Evolutionary conservation across 2,329 filamentous ascomycete genomes (phyloP).

Genomic region (Biscogniauxia mediterranea): DNA sequence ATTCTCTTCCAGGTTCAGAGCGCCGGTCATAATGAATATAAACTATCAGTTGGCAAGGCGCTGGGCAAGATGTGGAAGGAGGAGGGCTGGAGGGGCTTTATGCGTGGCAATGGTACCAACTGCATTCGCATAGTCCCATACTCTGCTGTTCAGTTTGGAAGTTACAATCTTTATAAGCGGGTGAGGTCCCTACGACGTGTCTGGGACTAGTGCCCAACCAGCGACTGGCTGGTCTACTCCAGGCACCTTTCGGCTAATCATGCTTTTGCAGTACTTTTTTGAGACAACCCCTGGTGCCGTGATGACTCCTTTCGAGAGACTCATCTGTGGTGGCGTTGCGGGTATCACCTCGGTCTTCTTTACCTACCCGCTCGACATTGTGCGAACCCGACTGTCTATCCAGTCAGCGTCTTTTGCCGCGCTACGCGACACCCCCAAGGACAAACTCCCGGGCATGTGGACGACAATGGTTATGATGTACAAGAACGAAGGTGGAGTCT

Average conservation of each 20-base stretch:
- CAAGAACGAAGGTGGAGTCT: conserved; percentile 79
- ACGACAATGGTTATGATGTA: conserved; percentile 81
- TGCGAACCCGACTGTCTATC: conserved; percentile 92
- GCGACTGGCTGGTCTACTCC: neutral
- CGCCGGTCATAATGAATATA: conserved; percentile 86
- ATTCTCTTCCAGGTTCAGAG: conserved; percentile 98
- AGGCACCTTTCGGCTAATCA: conserved; percentile 7
- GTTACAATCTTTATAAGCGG: conserved; percentile 95
- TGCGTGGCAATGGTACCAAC: conserved; percentile 97
- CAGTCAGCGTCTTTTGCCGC: conserved; percentile 93
- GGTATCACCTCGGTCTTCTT: conserved; percentile 93
- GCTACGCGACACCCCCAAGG: conserved; percentile 59
- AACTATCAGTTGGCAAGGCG: conserved; percentile 84
- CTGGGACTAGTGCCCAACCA: neutral
- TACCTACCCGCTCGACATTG: conserved; percentile 97
- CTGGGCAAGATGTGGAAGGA: conserved; percentile 94
- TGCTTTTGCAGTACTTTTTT: conserved; percentile 61
- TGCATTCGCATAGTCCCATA: conserved; percentile 98
- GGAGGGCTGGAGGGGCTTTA: conserved; percentile 95
- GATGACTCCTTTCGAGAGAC: conserved; percentile 69
- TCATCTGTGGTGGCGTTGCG: conserved; percentile 87
- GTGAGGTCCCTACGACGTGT: conserved; percentile 48
- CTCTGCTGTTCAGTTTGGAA: conserved; percentile 96
- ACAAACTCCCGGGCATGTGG: conserved; percentile 88
- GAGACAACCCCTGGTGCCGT: conserved; percentile 73